These are phyloP conservation scores for Daldinia eschscholtzii DNA, from an alignment of 2,329 filamentous ascomycete species.

Conservation along the genomic window DNA sequence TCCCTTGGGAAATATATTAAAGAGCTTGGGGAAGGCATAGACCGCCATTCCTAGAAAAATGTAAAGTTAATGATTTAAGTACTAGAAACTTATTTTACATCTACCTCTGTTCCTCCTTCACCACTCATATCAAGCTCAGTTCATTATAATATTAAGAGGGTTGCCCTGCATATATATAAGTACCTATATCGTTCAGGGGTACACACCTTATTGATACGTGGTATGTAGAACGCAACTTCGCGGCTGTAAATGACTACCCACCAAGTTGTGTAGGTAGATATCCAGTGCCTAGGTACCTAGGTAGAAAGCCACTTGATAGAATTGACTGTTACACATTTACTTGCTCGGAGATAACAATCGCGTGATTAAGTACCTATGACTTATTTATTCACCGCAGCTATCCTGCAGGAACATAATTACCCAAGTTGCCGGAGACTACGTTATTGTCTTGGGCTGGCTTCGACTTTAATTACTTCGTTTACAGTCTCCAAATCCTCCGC, in stretches of 20 bases:
- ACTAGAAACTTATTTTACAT: neutral
- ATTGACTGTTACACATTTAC: neutral
- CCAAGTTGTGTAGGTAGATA: neutral
- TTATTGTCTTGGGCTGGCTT: neutral
- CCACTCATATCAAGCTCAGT: too few species aligned
- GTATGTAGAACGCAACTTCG: neutral
- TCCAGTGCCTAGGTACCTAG: neutral
- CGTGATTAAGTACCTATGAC: neutral
- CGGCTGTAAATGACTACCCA: neutral
- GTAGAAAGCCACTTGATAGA: neutral
- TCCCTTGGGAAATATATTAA: neutral
- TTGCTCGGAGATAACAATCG: neutral
- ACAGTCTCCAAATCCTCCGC: slow-evolving; percentile 28
- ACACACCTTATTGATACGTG: neutral
- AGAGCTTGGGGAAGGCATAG: neutral
- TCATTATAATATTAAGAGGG: neutral
- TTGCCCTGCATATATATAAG: neutral
- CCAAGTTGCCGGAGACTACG: neutral
- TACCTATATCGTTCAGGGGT: neutral
- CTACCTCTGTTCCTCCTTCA: neutral
- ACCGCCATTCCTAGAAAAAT: neutral
- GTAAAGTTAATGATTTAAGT: neutral
- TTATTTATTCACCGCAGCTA: neutral
- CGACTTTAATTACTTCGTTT: slow-evolving; percentile 29
- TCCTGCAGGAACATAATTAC: neutral